Base-by-base conservation (phyloP, 2,329 filamentous ascomycete genomes). In the Cladosporium phlei region DNA sequence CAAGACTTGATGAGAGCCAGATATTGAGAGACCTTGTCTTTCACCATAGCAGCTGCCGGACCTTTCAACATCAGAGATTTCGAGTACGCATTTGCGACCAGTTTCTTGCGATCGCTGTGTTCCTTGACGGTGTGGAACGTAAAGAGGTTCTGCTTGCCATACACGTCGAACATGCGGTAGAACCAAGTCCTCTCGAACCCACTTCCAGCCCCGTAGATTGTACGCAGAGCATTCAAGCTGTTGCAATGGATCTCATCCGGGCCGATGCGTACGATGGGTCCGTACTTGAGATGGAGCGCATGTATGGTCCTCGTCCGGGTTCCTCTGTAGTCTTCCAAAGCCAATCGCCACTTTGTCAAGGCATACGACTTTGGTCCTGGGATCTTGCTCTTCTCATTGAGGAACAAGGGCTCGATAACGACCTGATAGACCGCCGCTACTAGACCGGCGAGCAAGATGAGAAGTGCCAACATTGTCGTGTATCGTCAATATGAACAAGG, bases 111-210 rank as follows among this genome's bases (percentile, higher is more conserved):
- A 1, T 73, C 67, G 0, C 65, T 66, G 55, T 79, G 75, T 2
- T 67, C 62, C 22, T 65, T 66, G 0, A 63, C 62, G 0, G 66
- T 62, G 5, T 63, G 60, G 49, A 79, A 78, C 0, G 73, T 75
- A 55, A 79, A 79, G 2, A 79, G 54, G 44, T 78, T 77, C 55
- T 69, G 70, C 8, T 65, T 63, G 0, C 73, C 74, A 39, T 76
- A 77, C 0, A 69, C 72, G 51, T 77, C 74, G 48, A 79, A 79
- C 71, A 79, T 77, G 34, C 70, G 67, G 46, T 79, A 79, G 53
- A 78, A 79, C 1, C 42, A 37, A 0, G 75, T 75, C 29, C 74
- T 60, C 30, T 72, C 74, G 46, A 73, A 79, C 0, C 68, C 68
- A 35, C 67, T 73, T 1, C 77, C 76, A 1, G 76, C 69, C 8